A percentile compares a stretch with the other conserved stretches of the same genome.
These are phyloP conservation scores for Geotrichum carabidarum DNA, from an alignment of 1,139 yeast species.

Conservation along the genomic window DNA sequence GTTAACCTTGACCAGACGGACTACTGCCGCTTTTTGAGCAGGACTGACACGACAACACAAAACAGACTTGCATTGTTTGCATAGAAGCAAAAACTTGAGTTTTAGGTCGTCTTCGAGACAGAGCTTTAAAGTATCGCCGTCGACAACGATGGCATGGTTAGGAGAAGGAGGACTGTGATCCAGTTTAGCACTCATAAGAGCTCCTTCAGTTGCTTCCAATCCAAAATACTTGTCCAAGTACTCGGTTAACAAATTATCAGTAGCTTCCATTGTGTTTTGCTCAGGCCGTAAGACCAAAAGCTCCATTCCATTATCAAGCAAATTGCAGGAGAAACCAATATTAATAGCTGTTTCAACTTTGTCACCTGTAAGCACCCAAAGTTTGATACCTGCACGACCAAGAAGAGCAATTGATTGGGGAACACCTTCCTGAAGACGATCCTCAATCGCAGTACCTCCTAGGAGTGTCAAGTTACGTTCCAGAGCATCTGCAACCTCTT, in stretches of 20 bases:
- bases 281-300: slow-evolving; percentile 57
- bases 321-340: slow-evolving; percentile 90
- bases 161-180: slow-evolving; percentile 78
- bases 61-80: slow-evolving; percentile 94
- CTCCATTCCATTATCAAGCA: slow-evolving; percentile 80
- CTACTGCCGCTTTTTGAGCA: slow-evolving; percentile 94
- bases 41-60: slow-evolving; percentile 98
- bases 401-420: slow-evolving; percentile 83
- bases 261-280: slow-evolving; percentile 38
- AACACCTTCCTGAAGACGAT: slow-evolving; percentile 87
- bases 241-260: slow-evolving; percentile 51
- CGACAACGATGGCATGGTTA: slow-evolving; percentile 76
- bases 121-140: slow-evolving; percentile 80
- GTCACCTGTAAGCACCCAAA: slow-evolving; percentile 96
- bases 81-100: slow-evolving; percentile 69
- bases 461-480: slow-evolving; percentile 65
- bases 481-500: slow-evolving; percentile 67
- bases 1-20: slow-evolving; percentile 74
- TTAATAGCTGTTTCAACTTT: slow-evolving; percentile 94
- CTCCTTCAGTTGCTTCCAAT: slow-evolving; percentile 56
- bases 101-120: slow-evolving; percentile 52
- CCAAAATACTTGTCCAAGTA: slow-evolving; percentile 58
- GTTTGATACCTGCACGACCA: slow-evolving; percentile 82
- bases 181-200: slow-evolving; percentile 53
- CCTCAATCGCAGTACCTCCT: slow-evolving; percentile 97